Percentiles rank a stretch among this genome's conserved stretches.
Evolutionary conservation across 345 rosid species (phyloP).

Genomic region (Orychophragmus violaceus): DNA sequence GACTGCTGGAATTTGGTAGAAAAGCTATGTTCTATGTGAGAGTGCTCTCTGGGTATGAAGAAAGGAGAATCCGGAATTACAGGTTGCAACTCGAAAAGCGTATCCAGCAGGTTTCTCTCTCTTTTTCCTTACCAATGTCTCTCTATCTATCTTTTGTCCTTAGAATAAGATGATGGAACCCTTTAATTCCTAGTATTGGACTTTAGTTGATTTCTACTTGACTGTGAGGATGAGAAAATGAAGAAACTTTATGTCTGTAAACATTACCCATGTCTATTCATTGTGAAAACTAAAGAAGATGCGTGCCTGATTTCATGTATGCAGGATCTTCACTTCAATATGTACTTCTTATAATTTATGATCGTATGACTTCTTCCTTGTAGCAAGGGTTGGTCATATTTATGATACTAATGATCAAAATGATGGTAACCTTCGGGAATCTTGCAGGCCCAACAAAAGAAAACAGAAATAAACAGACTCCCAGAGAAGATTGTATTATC

Average conservation of each 20-base stretch:
- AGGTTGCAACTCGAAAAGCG: slow-evolving; percentile 78
- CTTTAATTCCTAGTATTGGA: not conserved
- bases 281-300: not conserved
- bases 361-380: not conserved
- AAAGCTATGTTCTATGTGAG: slow-evolving; percentile 73
- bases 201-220: not conserved
- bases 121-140: not conserved
- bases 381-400: not conserved
- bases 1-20: slow-evolving; percentile 75
- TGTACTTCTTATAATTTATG: too few species aligned
- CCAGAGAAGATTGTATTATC: slow-evolving; percentile 72
- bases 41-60: slow-evolving; percentile 94
- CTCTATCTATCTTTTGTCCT: not conserved
- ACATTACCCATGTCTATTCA: not conserved
- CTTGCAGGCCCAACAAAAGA: slow-evolving; percentile 63
- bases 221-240: not conserved
- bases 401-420: not conserved
- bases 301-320: not conserved
- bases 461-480: slow-evolving; percentile 55
- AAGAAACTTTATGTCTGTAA: not conserved
- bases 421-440: not conserved
- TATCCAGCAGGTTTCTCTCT: slow-evolving; percentile 55
- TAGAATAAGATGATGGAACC: not conserved
- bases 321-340: not conserved
- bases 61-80: slow-evolving; percentile 62